Base-by-base conservation (phyloP, 176 grass and related monocot species). In the Bonia amplexicaulis region DNA sequence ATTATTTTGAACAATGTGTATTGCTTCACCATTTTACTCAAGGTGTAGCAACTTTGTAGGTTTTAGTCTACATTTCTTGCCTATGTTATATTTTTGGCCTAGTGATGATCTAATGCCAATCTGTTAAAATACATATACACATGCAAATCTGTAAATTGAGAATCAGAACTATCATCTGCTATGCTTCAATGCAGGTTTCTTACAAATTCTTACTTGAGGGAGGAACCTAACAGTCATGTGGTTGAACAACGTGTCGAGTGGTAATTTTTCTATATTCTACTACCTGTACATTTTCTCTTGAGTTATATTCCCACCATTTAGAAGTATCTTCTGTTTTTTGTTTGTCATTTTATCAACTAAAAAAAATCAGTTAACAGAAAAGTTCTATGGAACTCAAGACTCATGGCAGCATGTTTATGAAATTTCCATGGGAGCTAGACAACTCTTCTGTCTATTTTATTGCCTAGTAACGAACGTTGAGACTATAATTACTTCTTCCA, bases 161-260 rank as follows among this genome's bases (percentile, higher is more conserved):
- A 90, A 72, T 46, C 26, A 25, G 17, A 84, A 58, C 52, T 33
- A 88, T 55, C 3, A 29, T 66, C 59, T 52, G 23, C 46, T 39
- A 29, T 80, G 46, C 69, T 60, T 79, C 0, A 12, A 80, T 92
- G 71, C 60, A 97, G 92, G 95, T 94, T 90, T 93, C 84, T 97
- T 80, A 93, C 95, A 84, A 97, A 97, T 91, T 87, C 90, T 12
- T 97, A 97, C 61, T 69, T 94, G 84, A 94, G 92, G 71, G 95
- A 97, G 79, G 95, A 97, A 85, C 95, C 92, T 78, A 97, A 92
- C 53, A 97, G 95, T 67, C 92, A 97, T 88, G 95, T 92, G n/a
- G 95, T 97, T 52, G 95, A 97, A 82, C 95, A 97, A 81, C 92
- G 87, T 15, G 95, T 97, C 1, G 95, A 97, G 80, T 97, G 92